Evolutionary conservation across 2,329 filamentous ascomycete species (phyloP), one percentile per base, ranked within the genome.

Genomic region (Fusarium chuoi): DNA sequence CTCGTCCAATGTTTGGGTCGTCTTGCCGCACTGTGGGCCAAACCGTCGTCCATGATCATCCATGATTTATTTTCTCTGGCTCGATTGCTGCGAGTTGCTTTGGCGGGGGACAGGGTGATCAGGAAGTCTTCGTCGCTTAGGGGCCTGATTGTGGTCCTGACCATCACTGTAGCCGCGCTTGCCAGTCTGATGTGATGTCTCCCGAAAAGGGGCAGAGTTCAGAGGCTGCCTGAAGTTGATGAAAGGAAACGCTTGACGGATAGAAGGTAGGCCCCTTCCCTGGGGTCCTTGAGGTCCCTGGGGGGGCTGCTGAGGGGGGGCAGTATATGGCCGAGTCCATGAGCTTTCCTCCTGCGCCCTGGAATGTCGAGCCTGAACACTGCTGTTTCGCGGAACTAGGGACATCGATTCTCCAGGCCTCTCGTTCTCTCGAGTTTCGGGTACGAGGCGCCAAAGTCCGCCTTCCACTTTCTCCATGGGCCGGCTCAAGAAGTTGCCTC

Each of bases 91-190:
- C 28, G 15, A 17, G 13, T 36, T 54, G 13, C 55, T 28, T 33
- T 35, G 55, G 5, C 20, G 59, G 6, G 28, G 17, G 22, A 30
- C 33, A 41, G 52, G 45, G 22, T 35, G 54, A 8, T 65, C 58
- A 20, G 71, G 58, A 52, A 74, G 71, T 30, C 38, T 57, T 39
- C 56, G 63, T 30, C 71, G 68, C 68, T 74, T 74, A 24, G 55
- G 46, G 22, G 42, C 33, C 17, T 57, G 38, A 22, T 52, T 35
- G 22, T 62, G 26, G 30, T 36, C 45, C 33, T 61, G 45, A 11
- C 48, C 55, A 7, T 42, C 52, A 6, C 42, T 49, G 15, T 48
- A 39, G 28, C 51, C 35, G 35, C 51, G 51, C 51, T 55, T 55
- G 24, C 41, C 30, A 28, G 24, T 36, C 12, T 22, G 56, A 20